Conservation (phyloP, 1,139 yeast species). For the Saccharomyces uvarum region DNA sequence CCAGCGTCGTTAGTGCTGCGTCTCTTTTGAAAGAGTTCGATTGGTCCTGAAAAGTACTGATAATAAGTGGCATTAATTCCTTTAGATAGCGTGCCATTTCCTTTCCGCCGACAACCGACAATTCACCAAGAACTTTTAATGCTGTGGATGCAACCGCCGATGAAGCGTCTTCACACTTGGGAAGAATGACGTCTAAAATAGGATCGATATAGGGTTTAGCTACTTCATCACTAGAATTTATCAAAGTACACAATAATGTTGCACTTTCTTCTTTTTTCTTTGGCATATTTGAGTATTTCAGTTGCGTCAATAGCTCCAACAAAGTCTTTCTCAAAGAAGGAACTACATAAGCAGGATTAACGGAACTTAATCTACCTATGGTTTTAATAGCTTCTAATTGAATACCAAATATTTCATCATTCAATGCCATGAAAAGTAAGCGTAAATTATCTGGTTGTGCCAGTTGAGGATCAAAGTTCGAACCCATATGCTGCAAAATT, state of each 20-base stretch:
- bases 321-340: conserved; percentile 84
- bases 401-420: conserved; percentile 83
- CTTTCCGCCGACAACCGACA: conserved; percentile 83
- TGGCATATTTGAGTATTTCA: conserved; percentile 70
- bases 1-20: conserved; percentile 80
- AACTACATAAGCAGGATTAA: conserved; percentile 92
- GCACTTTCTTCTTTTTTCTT: conserved; percentile 87
- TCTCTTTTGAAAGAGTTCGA: conserved; percentile 79
- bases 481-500: conserved; percentile 65
- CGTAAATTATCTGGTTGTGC: conserved; percentile 91
- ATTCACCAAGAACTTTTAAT: conserved; percentile 81
- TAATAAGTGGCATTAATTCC: conserved; percentile 75
- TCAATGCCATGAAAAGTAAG: conserved; percentile 75
- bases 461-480: conserved; percentile 79
- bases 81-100: conserved; percentile 66
- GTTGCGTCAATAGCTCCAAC: conserved; percentile 74
- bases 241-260: conserved; percentile 60
- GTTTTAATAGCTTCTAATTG: conserved; percentile 73
- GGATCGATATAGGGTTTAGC: conserved; percentile 88
- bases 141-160: conserved; percentile 83
- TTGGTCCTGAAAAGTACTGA: conserved; percentile 87
- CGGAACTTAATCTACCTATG: conserved; percentile 74
- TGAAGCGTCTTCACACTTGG: conserved; percentile 64
- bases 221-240: conserved; percentile 69
- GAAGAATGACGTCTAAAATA: conserved; percentile 72